Conservation (phyloP, 768 basidiomycete species). For the Leccinum incarnatum region DNA sequence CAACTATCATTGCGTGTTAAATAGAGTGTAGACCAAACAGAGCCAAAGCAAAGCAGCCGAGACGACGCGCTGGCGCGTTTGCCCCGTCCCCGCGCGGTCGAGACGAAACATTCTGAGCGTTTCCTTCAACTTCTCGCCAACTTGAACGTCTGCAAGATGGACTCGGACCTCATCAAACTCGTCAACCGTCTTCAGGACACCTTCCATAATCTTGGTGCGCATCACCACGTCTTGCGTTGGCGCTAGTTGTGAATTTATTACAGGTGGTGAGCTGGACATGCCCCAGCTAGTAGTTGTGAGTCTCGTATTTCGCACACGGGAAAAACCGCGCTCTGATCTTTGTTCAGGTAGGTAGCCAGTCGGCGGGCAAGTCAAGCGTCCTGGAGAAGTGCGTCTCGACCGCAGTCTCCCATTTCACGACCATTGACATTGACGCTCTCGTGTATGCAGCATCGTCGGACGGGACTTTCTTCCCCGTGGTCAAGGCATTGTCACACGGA, state of each 20-base stretch:
- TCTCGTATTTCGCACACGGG: slow-evolving; percentile 14
- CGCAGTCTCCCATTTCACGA: slow-evolving; percentile 2
- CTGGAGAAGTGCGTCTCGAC: slow-evolving; percentile 77
- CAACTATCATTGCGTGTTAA: slow-evolving; percentile 2
- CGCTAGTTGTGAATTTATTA: slow-evolving; percentile 11
- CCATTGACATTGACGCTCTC: neutral
- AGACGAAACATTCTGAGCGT: neutral
- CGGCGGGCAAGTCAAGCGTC: slow-evolving; percentile 93
- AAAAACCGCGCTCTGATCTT: neutral
- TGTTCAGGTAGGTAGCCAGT: slow-evolving; percentile 88
- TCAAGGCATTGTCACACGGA: slow-evolving; percentile 92
- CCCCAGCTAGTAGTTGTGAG: slow-evolving; percentile 86
- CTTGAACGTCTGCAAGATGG: slow-evolving; percentile 53
- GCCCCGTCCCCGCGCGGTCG: slow-evolving; percentile 17
- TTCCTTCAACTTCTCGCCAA: slow-evolving; percentile 2
- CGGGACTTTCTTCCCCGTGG: slow-evolving; percentile 87
- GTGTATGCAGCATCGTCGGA: slow-evolving; percentile 78
- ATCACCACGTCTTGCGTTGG: slow-evolving; percentile 3
- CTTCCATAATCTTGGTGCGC: slow-evolving; percentile 81
- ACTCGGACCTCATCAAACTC: slow-evolving; percentile 88
- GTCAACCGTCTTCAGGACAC: slow-evolving; percentile 96
- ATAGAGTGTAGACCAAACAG: slow-evolving; percentile 12
- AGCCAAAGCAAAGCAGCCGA: slow-evolving; percentile 31
- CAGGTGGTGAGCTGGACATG: slow-evolving; percentile 91
- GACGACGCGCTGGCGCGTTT: slow-evolving; percentile 30